phyloP scores from a whole-genome alignment of 768 basidiomycete genomes.

The Boletus fagicola region DNA sequence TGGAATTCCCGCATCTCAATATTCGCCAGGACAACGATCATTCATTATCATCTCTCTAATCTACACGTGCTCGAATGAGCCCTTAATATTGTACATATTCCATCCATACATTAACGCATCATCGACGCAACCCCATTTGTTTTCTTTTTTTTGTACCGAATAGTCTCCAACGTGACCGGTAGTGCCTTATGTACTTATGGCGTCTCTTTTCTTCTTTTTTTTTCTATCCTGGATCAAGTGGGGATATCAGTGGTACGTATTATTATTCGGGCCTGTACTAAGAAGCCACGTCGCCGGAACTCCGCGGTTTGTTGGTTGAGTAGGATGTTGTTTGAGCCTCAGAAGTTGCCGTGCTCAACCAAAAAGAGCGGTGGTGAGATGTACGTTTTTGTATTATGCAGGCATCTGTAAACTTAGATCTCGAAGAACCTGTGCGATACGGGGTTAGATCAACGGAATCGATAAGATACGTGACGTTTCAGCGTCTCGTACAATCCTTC shows the following conservation, averaged over 20 bases:
- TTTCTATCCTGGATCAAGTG: constrained; percentile 9
- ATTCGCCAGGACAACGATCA: constrained; percentile 36
- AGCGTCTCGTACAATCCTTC: neutral
- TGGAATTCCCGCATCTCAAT: constrained; percentile 34
- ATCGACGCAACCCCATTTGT: constrained; percentile 28
- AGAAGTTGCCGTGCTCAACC: constrained; percentile 11
- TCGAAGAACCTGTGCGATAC: constrained; percentile 7
- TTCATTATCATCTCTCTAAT: constrained; percentile 36
- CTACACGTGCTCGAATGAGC: constrained; percentile 31
- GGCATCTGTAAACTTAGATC: constrained; percentile 13
- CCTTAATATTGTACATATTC: constrained; percentile 40
- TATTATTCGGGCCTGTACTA: neutral
- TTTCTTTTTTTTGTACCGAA: constrained; percentile 25
- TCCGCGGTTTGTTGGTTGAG: constrained; percentile 30
- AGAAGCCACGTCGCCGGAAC: constrained; percentile 19
- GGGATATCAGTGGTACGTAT: constrained; percentile 25
- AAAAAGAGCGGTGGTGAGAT: neutral
- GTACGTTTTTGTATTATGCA: constrained; percentile 10
- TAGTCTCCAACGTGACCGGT: constrained; percentile 25
- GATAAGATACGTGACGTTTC: constrained; percentile 23
- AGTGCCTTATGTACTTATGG: constrained; percentile 31
- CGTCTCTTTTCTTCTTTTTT: neutral
- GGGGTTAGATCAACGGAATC: constrained; percentile 19
- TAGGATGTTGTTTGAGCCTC: neutral
- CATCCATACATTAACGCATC: constrained; percentile 30